Evolutionary conservation across 2,329 filamentous ascomycete species (phyloP), one percentile per base, ranked within the genome.

Genomic region (Gaeumannomyces sp.): DNA sequence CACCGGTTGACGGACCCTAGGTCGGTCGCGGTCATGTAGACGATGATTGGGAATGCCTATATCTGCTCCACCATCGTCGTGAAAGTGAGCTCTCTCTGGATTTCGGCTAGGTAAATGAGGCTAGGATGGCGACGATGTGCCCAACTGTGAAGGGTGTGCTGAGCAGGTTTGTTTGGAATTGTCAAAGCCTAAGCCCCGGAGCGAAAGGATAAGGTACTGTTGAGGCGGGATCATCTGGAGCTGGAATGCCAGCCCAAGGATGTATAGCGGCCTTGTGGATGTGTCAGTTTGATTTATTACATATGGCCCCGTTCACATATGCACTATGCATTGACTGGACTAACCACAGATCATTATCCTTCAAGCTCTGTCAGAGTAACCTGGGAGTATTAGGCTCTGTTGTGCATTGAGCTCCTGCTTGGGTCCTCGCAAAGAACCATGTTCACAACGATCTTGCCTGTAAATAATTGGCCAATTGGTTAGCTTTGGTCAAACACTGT

Each of bases 91-190:
- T 83, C 75, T 74, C 82, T 70, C 72, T 83, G 71, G 74, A 76
- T 76, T 72, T 81, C 79, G 60, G 74, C 74, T 13, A 79, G 57
- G 56, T 79, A 78, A 4, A 76, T 76, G 8, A 79, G 66, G 0
- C 64, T 65, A 79, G 67, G 74, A 76, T 77, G 38, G 73, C 75
- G 38, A 78, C 69, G 22, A 76, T 76, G 64, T 74, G 74, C 13
- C 67, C 62, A 59, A 79, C 73, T 0, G 75, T 77, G 59, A 77
- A 80, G 0, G 85, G 83, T n/a, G 90, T 89, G 2, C 83, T 81
- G 10, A 90, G 79, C 45, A 90, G 72, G 70, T 89, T 90, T 1
- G 85, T 81, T 28, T 85, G 75, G 72, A 90, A 87, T 2, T 85
- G 66, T 79, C 76, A 73, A 88, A 88, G 2, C 81, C 87, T 0